These are phyloP conservation scores for Ophiostoma angusticollis DNA, from an alignment of 2,329 filamentous ascomycete species.

Conservation along the genomic window DNA sequence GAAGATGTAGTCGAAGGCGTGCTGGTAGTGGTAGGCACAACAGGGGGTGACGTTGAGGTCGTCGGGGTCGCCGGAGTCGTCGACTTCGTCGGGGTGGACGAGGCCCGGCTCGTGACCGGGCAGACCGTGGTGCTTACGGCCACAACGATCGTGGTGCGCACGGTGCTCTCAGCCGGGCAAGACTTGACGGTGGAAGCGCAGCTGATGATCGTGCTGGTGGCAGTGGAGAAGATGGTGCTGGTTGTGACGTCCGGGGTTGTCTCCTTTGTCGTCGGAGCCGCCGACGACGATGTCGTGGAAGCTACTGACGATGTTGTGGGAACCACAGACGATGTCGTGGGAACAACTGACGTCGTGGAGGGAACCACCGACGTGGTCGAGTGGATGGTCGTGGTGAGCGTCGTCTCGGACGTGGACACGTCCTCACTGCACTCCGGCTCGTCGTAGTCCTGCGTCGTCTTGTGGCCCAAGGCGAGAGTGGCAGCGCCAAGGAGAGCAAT, in stretches of 20 bases:
- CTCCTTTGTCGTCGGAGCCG: no score
- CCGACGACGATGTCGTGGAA: background rate
- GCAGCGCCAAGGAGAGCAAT: conserved; percentile 9
- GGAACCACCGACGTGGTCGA: background rate
- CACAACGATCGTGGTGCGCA: conserved; percentile 25
- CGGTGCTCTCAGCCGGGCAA: conserved; percentile 27
- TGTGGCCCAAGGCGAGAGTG: conserved; percentile 4
- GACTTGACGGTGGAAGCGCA: conserved; percentile 23
- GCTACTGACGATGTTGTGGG: no score
- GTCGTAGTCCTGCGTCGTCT: background rate
- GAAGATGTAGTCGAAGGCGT: conserved; percentile 6
- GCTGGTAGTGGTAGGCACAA: conserved; percentile 1
- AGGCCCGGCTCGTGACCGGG: conserved; percentile 25
- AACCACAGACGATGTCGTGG: background rate
- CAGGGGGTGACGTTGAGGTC: background rate
- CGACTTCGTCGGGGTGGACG: conserved; percentile 10
- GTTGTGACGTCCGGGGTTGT: conserved; percentile 18
- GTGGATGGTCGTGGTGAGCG: background rate
- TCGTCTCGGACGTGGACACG: background rate
- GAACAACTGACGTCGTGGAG: no score
- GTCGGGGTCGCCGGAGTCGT: conserved; percentile 9
- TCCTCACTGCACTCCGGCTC: conserved; percentile 10
- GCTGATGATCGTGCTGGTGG: conserved; percentile 26
- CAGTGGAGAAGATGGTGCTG: conserved; percentile 28
- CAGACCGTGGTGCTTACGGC: conserved; percentile 31